Evolutionary conservation across 139 green algal species (phyloP), one percentile per base, ranked within the genome.

Genomic region (Micractinium sp.): DNA sequence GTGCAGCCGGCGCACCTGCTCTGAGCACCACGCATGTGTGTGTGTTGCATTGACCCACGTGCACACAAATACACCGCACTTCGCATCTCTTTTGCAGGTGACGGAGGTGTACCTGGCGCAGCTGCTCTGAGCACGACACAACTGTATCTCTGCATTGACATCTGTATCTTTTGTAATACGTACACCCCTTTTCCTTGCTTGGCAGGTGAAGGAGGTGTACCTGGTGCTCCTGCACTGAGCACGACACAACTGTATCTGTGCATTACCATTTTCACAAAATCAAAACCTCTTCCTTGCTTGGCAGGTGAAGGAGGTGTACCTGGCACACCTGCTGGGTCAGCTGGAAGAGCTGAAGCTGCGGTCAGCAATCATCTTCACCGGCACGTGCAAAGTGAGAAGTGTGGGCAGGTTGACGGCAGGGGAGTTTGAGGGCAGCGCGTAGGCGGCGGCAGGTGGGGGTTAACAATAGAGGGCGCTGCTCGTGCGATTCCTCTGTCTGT

Each of bases 71-170:
- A 9, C 9, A 5, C 47, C n/a, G n/a, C n/a, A n/a, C 47, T 56
- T 56, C 47, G 47, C 15, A 5, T 29, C 14, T 23, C 20, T 12
- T 71, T 29, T 4, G 39, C 85, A 92, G 77, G 95, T 99, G 23
- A 99, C 99, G 92, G 98, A 99, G 82, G 97, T 99, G 39, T 99
- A 99, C 92, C 94, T 99, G 25, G 86, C 92, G 16, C 93, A 99
- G 92, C 71, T 99, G 86, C 94, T 19, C 22, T 29, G 19, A 5
- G 23, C 66, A 27, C 25, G 7, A 73, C 9, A 56, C 47, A 56
- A 5, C 47, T 9, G 47, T 56, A 9, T 56, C 9, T 9, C 47
- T 56, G 47, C 47, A 56, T 56, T n/a, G n/a, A n/a, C n/a, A n/a
- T n/a, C n/a, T n/a, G n/a, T n/a, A n/a, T n/a, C n/a, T n/a, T n/a